Base-by-base conservation (phyloP, 2,329 filamentous ascomycete genomes). In the Decorospora gaudefroyi region DNA sequence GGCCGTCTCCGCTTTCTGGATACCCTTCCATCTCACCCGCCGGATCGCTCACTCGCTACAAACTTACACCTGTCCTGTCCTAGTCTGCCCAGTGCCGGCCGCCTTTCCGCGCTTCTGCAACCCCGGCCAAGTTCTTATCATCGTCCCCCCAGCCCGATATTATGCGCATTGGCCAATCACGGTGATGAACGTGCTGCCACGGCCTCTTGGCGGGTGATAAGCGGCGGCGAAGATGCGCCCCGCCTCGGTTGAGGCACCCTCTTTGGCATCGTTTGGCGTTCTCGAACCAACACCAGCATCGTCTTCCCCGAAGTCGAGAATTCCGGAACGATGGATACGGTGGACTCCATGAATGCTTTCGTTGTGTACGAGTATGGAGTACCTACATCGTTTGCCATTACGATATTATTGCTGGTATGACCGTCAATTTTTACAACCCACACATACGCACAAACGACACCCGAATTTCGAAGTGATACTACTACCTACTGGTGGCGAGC, bases 221-320 rank as follows among this genome's bases (percentile, higher is more conserved):
- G 56, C 64, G 58, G 65, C 62, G 65, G 64, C 65, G 57, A 68
- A 61, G 56, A 40, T 58, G 51, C 45, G 59, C 55, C 61, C 60
- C 59, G 62, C 57, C 53, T 65, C 67, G 65, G 67, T 59, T 64
- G 61, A 67, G 53, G 48, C 59, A 48, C 64, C 55, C 29, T 38
- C 55, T 59, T 48, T 4, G 64, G 64, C 38, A 47, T 59, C 51
- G 61, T 36, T 53, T 60, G 52, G 62, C 55, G 52, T 64, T 61
- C 63, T 61, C 47, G 51, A 64, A 64, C 55, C 46, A 46, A 42
- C 47, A 36, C 45, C 55, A 56, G 53, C 62, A 52, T 62, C 59
- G 61, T 59, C 42, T 35, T 55, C 55, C 39, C 62, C 61, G 61
- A 64, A 46, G 29, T 30, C 19, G 28, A 25, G 26, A 16, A 26